Conservation (phyloP, 768 basidiomycete genomes). For the Tylopilus intermedius region DNA sequence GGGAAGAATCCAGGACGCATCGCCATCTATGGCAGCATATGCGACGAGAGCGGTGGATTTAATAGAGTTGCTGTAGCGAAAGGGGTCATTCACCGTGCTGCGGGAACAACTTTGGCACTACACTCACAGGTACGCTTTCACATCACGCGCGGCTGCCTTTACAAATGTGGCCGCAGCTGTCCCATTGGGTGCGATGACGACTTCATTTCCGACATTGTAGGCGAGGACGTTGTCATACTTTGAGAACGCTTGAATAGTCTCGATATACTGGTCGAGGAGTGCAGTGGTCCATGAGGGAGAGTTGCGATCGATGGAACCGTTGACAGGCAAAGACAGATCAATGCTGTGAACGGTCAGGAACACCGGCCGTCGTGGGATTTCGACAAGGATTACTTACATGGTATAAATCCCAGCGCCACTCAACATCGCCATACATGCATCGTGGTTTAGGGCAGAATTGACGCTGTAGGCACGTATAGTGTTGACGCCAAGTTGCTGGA, state of each 20-base stretch:
- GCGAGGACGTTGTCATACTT: constrained; percentile 88
- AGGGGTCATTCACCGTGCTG: background rate
- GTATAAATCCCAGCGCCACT: constrained; percentile 81
- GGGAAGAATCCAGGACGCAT: constrained; percentile 52
- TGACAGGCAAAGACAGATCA: constrained; percentile 78
- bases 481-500: constrained; percentile 75
- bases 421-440: constrained; percentile 76
- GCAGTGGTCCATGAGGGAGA: constrained; percentile 77
- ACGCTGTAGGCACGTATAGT: constrained; percentile 84
- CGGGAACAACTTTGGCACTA: background rate
- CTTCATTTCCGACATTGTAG: constrained; percentile 88
- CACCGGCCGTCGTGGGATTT: constrained; percentile 1
- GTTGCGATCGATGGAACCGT: constrained; percentile 76
- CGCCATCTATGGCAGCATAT: constrained; percentile 82
- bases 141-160: constrained; percentile 88
- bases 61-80: constrained; percentile 50
- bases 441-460: constrained; percentile 77
- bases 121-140: constrained; percentile 76
- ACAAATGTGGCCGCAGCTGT: constrained; percentile 73
- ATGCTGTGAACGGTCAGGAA: constrained; percentile 46
- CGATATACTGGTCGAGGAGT: constrained; percentile 71
- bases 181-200: constrained; percentile 46
- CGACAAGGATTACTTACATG: constrained; percentile 50
- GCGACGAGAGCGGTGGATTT: constrained; percentile 66
- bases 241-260: constrained; percentile 72